Evolutionary conservation across 176 grass and related monocot genomes (phyloP).

Genomic region (Oryza glaberrima): DNA sequence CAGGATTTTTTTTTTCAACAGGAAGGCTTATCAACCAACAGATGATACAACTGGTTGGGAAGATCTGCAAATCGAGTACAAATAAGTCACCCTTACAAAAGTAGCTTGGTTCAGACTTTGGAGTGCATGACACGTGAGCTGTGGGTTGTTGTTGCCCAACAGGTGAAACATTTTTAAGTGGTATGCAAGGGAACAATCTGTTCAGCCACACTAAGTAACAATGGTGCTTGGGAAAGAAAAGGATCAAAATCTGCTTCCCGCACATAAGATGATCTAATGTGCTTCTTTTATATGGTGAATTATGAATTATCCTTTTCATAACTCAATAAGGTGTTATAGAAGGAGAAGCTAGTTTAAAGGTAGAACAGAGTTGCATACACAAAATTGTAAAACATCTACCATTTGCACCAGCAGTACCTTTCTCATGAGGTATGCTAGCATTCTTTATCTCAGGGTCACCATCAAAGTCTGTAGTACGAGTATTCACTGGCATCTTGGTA

Average conservation of each 20-base stretch:
- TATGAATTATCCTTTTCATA: no score
- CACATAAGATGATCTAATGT: no score
- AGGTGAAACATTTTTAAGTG: slow-evolving; percentile 5
- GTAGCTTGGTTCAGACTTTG: slow-evolving; percentile 26
- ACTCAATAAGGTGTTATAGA: slow-evolving; percentile 32
- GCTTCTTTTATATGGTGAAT: no score
- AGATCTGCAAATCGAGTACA: slow-evolving; percentile 19
- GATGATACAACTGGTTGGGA: background rate
- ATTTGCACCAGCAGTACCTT: slow-evolving; percentile 60
- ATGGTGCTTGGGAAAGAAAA: background rate
- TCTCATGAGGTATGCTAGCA: slow-evolving; percentile 42
- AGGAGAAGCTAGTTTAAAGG: slow-evolving; percentile 14
- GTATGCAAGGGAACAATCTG: slow-evolving; percentile 1
- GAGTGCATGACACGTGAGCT: slow-evolving; percentile 20
- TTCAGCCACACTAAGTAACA: background rate
- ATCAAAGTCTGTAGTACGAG: slow-evolving; percentile 1
- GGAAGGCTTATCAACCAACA: slow-evolving; percentile 18
- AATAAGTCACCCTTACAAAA: slow-evolving; percentile 29
- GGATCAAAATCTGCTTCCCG: background rate
- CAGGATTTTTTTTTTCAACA: slow-evolving; percentile 29
- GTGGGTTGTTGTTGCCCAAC: background rate
- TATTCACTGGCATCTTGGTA: slow-evolving; percentile 47
- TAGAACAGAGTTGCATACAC: slow-evolving; percentile 28
- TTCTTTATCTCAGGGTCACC: slow-evolving; percentile 40
- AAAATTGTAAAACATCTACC: slow-evolving; percentile 26